Conservation (phyloP, 1,284 basidiomycete genomes). For the Ustilago xerochloae region DNA sequence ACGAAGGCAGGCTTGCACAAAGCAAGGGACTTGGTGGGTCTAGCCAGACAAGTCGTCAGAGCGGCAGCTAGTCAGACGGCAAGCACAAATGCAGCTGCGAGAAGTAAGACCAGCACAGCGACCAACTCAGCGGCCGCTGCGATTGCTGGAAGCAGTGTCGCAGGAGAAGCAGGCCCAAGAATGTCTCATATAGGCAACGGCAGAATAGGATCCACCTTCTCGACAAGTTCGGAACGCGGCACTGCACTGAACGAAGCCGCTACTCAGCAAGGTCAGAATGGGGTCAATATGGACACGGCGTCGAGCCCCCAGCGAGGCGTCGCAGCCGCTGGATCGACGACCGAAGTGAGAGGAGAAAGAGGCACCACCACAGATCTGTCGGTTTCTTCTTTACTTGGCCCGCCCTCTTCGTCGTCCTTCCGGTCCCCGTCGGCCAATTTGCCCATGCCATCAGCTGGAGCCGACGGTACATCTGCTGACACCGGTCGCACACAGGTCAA, state of each 20-base stretch:
- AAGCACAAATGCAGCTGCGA: conserved; percentile 16
- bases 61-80: conserved; percentile 37
- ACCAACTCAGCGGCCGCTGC: not conserved
- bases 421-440: conserved; percentile 8
- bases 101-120: conserved; percentile 14
- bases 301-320: not conserved
- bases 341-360: conserved; percentile 8
- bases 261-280: not conserved
- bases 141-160: not conserved
- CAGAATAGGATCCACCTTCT: conserved; percentile 28
- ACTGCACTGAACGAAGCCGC: conserved; percentile 13
- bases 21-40: conserved; percentile 39
- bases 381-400: conserved; percentile 22
- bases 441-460: not conserved
- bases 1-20: conserved; percentile 45
- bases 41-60: conserved; percentile 43
- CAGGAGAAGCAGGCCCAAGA: conserved; percentile 1
- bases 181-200: conserved; percentile 3
- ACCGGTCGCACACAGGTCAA: conserved; percentile 19
- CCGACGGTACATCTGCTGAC: not conserved
- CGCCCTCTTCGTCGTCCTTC: not conserved
- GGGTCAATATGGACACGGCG: not conserved
- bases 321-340: not conserved
- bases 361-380: conserved; percentile 14
- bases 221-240: conserved; percentile 39